Percentiles rank a stretch among this genome's conserved stretches.
These are phyloP conservation scores for Pseudonitzschia delicatissima DNA, from an alignment of 108 stramenopile species.

Conservation along the genomic window DNA sequence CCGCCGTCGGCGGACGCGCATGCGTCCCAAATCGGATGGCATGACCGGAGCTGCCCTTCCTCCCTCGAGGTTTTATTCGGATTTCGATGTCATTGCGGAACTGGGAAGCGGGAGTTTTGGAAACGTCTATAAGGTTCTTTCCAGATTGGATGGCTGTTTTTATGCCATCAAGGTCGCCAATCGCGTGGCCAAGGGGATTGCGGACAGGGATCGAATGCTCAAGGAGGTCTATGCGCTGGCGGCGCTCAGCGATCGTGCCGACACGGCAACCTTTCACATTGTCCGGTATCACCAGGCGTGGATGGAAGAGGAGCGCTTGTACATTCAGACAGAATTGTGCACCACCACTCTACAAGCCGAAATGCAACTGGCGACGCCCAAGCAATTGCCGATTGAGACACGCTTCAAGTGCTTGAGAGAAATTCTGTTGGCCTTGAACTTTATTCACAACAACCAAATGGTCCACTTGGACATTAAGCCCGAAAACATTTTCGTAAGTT, in stretches of 20 bases:
- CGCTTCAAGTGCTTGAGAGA: slow-evolving; percentile 83
- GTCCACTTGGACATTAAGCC: slow-evolving; percentile 96
- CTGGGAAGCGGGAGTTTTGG: slow-evolving; percentile 83
- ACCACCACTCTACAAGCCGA: slow-evolving; percentile 56
- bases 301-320: slow-evolving; percentile 84
- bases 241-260: slow-evolving; percentile 74
- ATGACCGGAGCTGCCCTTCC: neutral
- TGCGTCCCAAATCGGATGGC: neutral
- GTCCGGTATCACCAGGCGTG: slow-evolving; percentile 89
- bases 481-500: slow-evolving; percentile 82
- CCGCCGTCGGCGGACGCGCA: neutral
- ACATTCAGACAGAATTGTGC: slow-evolving; percentile 86
- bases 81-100: slow-evolving; percentile 75
- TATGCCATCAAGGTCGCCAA: slow-evolving; percentile 86
- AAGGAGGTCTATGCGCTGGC: slow-evolving; percentile 84
- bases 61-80: slow-evolving; percentile 55
- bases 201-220: slow-evolving; percentile 78
- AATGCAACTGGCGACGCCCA: slow-evolving; percentile 29
- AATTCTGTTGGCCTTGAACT: slow-evolving; percentile 81
- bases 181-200: slow-evolving; percentile 55
- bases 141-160: slow-evolving; percentile 70
- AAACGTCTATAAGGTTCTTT: slow-evolving; percentile 71
- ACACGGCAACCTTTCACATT: slow-evolving; percentile 82
- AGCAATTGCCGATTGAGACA: slow-evolving; percentile 32
- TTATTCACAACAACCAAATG: slow-evolving; percentile 81